Evolutionary conservation across 768 basidiomycete genomes (phyloP).

Genomic region (Pulveroboletus sp.): DNA sequence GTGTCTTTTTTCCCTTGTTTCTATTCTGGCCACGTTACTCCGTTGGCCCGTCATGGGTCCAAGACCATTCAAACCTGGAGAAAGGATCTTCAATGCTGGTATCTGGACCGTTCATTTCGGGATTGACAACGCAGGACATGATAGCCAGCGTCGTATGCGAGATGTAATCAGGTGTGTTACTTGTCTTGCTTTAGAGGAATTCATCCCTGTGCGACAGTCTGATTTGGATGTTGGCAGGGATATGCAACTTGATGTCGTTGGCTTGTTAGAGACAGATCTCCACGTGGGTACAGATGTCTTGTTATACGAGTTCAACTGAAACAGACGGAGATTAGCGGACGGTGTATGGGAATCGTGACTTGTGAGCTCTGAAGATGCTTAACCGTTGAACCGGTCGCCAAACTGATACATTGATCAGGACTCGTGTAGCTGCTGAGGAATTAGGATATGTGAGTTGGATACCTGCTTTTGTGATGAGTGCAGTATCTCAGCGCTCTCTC

Average conservation of each 20-base stretch:
- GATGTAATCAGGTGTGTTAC: slow-evolving; percentile 57
- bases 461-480: neutral
- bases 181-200: neutral
- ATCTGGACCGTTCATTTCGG: slow-evolving; percentile 96
- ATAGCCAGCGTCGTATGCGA: slow-evolving; percentile 32
- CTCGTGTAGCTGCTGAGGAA: slow-evolving; percentile 71
- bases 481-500: slow-evolving; percentile 2
- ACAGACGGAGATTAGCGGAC: slow-evolving; percentile 41
- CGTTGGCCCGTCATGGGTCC: slow-evolving; percentile 47
- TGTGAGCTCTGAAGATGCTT: slow-evolving; percentile 40
- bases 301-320: neutral
- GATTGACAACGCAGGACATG: slow-evolving; percentile 36
- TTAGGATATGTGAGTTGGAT: slow-evolving; percentile 66
- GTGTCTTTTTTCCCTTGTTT: slow-evolving; percentile 39
- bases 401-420: slow-evolving; percentile 39
- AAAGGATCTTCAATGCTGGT: slow-evolving; percentile 70
- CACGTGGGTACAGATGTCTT: slow-evolving; percentile 47
- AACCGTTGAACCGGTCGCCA: neutral
- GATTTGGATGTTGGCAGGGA: slow-evolving; percentile 40
- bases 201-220: neutral
- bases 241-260: slow-evolving; percentile 82
- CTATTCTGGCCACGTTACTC: slow-evolving; percentile 51
- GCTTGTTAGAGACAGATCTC: slow-evolving; percentile 81
- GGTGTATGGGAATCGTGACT: slow-evolving; percentile 80
- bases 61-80: slow-evolving; percentile 55